A percentile compares a stretch with the other conserved stretches of the same genome.
These are phyloP conservation scores for Xylariales sp. DNA, from an alignment of 2,329 filamentous ascomycete species.

Conservation along the genomic window DNA sequence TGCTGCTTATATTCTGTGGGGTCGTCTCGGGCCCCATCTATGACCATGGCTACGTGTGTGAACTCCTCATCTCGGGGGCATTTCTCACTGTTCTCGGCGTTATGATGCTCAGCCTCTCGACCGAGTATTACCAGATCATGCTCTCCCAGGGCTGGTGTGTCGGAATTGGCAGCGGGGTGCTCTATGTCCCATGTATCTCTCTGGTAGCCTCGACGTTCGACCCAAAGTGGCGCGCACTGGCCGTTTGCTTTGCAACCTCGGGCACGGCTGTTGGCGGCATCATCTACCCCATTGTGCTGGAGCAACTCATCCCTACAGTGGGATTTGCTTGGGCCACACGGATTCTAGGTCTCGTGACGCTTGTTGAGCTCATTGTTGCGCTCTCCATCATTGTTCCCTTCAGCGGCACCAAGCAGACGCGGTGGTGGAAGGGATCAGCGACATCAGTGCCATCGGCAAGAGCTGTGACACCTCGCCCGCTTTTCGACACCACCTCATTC, in stretches of 20 bases:
- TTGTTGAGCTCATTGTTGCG: not conserved
- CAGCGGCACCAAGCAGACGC: not conserved
- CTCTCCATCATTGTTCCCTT: not conserved
- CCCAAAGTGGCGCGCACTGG: slow-evolving; percentile 3
- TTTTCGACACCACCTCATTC: too few species aligned
- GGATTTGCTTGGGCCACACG: not conserved
- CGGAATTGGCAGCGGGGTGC: slow-evolving; percentile 34
- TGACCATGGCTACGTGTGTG: not conserved
- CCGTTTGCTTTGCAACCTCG: not conserved
- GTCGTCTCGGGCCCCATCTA: not conserved
- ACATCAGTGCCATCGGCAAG: not conserved
- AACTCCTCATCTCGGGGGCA: slow-evolving; percentile 9
- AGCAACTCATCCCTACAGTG: not conserved
- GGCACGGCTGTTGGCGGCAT: not conserved
- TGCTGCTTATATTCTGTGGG: not conserved
- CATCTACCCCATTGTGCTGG: not conserved
- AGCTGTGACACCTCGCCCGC: not conserved
- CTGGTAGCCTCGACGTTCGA: slow-evolving; percentile 38
- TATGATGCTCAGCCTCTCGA: slow-evolving; percentile 33
- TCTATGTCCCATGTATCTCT: slow-evolving; percentile 33
- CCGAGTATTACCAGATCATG: slow-evolving; percentile 36
- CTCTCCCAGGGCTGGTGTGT: slow-evolving; percentile 36
- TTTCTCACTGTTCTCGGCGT: slow-evolving; percentile 30
- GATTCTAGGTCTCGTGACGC: not conserved
- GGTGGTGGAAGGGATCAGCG: too few species aligned